These are phyloP conservation scores for Pseudocercospora crystallina DNA, from an alignment of 2,329 filamentous ascomycete species.

Conservation along the genomic window DNA sequence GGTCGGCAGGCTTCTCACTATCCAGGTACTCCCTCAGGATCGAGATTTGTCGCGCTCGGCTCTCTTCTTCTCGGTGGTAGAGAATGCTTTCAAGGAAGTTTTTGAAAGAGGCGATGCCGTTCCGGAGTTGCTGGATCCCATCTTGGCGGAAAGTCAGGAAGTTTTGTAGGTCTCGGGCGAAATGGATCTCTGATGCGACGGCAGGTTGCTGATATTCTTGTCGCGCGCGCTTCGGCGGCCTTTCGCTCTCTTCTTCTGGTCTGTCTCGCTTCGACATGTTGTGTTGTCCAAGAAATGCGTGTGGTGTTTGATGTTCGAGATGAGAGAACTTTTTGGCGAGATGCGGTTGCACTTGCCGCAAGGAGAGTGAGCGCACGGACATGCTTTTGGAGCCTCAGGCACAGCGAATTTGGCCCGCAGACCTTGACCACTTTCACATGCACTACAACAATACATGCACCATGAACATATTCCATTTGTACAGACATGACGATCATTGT, in stretches of 20 bases:
- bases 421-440: too few species aligned
- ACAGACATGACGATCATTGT: too few species aligned
- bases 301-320: too few species aligned
- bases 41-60: conserved; percentile 50
- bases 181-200: conserved; percentile 61
- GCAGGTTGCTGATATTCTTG: conserved; percentile 40
- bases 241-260: conserved; percentile 21
- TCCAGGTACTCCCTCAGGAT: conserved; percentile 72
- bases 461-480: too few species aligned
- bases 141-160: conserved; percentile 72
- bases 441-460: too few species aligned
- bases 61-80: conserved; percentile 55
- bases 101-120: conserved; percentile 70
- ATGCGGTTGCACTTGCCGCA: too few species aligned
- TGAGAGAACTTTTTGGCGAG: too few species aligned
- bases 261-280: conserved; percentile 33
- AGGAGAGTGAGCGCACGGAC: too few species aligned
- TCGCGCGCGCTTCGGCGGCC: conserved; percentile 34
- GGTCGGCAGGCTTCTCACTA: conserved; percentile 51
- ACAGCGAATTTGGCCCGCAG: too few species aligned
- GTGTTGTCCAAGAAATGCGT: background rate
- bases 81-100: conserved; percentile 64
- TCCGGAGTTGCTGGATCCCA: conserved; percentile 60
- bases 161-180: conserved; percentile 65
- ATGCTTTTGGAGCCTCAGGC: too few species aligned